Percentiles rank a stretch among this genome's conserved stretches.
These are phyloP conservation scores for Phytopythium vexans DNA, from an alignment of 352 stramenopile genomes.

Conservation along the genomic window DNA sequence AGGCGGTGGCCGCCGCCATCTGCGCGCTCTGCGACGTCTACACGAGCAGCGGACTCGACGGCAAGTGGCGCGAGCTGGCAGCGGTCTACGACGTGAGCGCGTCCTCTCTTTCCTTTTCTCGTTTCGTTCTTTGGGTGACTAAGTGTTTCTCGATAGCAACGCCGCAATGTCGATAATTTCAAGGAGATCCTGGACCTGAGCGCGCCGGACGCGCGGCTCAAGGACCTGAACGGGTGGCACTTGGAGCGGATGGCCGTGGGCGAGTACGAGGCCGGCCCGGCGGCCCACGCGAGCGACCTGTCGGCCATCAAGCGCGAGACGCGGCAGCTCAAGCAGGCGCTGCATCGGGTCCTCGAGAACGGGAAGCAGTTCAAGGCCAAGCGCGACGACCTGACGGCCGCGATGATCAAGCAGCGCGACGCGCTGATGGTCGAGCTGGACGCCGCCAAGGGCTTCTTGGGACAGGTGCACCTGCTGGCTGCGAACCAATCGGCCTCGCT, in stretches of 20 bases:
- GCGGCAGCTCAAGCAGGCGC: conserved; percentile 50
- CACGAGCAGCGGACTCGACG: conserved; percentile 53
- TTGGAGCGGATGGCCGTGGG: conserved; percentile 80
- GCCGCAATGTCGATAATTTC: conserved; percentile 72
- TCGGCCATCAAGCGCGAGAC: conserved; percentile 59
- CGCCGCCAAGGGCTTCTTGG: conserved; percentile 71
- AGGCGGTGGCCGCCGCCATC: conserved; percentile 26
- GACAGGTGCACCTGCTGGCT: conserved; percentile 51
- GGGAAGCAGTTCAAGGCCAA: conserved; percentile 46
- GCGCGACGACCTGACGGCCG: conserved; percentile 47
- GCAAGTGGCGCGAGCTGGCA: conserved; percentile 66
- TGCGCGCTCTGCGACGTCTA: conserved; percentile 65
- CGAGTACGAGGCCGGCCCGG: conserved; percentile 46
- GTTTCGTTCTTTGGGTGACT: conserved; percentile 4
- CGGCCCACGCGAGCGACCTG: conserved; percentile 32
- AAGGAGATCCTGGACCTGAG: conserved; percentile 75
- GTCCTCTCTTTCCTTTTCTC: conserved; percentile 7
- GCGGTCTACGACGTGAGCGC: conserved; percentile 62
- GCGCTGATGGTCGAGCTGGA: conserved; percentile 59
- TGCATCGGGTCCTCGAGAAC: conserved; percentile 57
- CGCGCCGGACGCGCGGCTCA: conserved; percentile 47
- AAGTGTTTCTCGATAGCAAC: conserved; percentile 37
- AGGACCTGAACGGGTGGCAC: conserved; percentile 71
- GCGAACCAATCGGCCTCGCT: conserved; percentile 28
- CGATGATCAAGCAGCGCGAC: conserved; percentile 75